phyloP scores from a whole-genome alignment of 2,329 filamentous ascomycete genomes.

The Alternaria infectoria region DNA sequence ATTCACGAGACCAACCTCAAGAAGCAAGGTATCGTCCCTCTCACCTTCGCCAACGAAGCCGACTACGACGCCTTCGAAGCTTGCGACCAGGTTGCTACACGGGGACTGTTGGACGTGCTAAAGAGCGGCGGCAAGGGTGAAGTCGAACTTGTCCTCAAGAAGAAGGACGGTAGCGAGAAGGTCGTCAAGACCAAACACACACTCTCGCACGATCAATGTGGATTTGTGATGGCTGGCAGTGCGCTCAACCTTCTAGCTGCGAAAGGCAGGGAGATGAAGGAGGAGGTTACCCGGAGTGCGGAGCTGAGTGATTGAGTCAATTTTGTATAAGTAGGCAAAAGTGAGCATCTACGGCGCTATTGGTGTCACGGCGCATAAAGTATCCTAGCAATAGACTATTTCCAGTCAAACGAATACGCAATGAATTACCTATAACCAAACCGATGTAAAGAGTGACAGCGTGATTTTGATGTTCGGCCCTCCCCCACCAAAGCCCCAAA shows the following conservation, averaged over 20 bases:
- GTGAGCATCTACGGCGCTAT: not conserved
- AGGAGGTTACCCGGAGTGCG: constrained; percentile 44
- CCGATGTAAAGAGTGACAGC: not conserved
- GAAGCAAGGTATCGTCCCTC: constrained; percentile 94
- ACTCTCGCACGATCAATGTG: constrained; percentile 86
- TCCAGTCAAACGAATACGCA: not conserved
- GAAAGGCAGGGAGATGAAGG: constrained; percentile 55
- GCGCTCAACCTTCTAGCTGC: constrained; percentile 86
- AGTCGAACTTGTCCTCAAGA: constrained; percentile 66
- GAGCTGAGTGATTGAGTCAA: constrained; percentile 47
- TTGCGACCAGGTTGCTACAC: constrained; percentile 81
- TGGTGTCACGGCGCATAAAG: not conserved
- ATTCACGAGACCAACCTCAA: constrained; percentile 97
- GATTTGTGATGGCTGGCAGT: constrained; percentile 90
- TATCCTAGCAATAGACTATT: not conserved
- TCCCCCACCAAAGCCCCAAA: not conserved
- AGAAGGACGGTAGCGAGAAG: constrained; percentile 66
- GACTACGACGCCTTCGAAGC: constrained; percentile 87
- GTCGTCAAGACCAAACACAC: constrained; percentile 83
- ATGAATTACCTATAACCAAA: not conserved
- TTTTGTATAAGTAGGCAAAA: not conserved
- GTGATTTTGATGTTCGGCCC: not conserved
- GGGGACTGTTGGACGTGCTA: constrained; percentile 84
- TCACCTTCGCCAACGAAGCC: constrained; percentile 85
- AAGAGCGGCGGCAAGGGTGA: constrained; percentile 77